phyloP scores from a whole-genome alignment of 805 yeast species.

The Naumovozyma baii region DNA sequence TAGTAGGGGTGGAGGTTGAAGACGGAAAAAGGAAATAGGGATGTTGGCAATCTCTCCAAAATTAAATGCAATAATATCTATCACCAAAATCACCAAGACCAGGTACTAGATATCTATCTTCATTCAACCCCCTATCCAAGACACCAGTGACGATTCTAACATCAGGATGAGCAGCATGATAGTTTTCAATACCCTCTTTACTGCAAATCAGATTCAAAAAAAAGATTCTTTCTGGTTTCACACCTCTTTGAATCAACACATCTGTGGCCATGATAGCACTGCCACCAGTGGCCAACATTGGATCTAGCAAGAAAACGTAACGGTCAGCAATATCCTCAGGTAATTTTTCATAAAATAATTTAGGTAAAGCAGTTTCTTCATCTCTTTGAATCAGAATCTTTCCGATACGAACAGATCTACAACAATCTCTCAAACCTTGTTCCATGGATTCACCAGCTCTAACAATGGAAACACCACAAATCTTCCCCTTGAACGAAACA shows the following conservation, averaged over 20 bases:
- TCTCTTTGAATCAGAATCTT: slow-evolving; percentile 93
- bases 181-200: slow-evolving; percentile 81
- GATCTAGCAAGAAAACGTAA: slow-evolving; percentile 83
- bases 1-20: too few species aligned
- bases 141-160: slow-evolving; percentile 88
- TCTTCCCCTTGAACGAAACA: slow-evolving; percentile 73
- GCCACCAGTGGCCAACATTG: slow-evolving; percentile 97
- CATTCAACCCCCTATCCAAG: slow-evolving; percentile 77
- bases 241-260: slow-evolving; percentile 80
- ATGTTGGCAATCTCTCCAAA: too few species aligned
- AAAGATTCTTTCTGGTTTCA: slow-evolving; percentile 71
- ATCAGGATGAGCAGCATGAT: slow-evolving; percentile 67
- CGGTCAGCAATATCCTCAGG: slow-evolving; percentile 85
- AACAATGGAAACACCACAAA: slow-evolving; percentile 96
- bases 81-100: slow-evolving; percentile 98
- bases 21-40: too few species aligned
- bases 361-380: slow-evolving; percentile 90
- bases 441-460: slow-evolving; percentile 99
- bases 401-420: slow-evolving; percentile 90
- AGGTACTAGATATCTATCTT: slow-evolving; percentile 72
- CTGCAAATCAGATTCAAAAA: slow-evolving; percentile 85
- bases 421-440: slow-evolving; percentile 91
- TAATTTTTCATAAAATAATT: slow-evolving; percentile 80
- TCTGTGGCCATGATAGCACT: slow-evolving; percentile 95
- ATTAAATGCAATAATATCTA: slow-evolving; percentile 79